Conservation (phyloP, 2,329 filamentous ascomycete genomes). For the Venturia oleaginea region DNA sequence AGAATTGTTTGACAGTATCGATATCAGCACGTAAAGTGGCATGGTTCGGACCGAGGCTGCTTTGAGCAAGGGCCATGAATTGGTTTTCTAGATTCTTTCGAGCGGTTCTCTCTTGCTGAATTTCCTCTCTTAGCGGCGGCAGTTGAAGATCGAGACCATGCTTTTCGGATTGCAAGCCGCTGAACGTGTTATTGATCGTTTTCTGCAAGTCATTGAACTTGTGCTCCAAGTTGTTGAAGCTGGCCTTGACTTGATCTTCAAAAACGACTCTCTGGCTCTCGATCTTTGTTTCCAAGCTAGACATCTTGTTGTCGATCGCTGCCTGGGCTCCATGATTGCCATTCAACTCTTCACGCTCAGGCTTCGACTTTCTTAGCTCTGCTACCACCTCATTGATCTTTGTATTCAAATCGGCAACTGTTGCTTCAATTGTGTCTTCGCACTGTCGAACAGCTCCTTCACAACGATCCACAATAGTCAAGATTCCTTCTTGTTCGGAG, state of each 20-base stretch:
- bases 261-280: background rate
- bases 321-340: background rate
- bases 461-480: background rate
- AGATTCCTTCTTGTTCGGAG: background rate
- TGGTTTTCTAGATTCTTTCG: background rate
- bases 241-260: background rate
- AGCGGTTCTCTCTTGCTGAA: background rate
- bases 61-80: background rate
- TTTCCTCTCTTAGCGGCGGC: background rate
- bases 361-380: background rate
- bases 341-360: background rate
- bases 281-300: background rate
- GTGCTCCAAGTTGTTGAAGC: background rate
- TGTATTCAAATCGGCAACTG: background rate
- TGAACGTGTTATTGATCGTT: background rate
- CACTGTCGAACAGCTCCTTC: background rate
- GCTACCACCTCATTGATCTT: background rate
- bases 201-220: background rate
- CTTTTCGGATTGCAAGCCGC: background rate
- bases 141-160: background rate
- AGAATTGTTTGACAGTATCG: background rate
- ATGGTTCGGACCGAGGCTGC: background rate
- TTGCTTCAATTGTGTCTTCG: no score
- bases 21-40: background rate
- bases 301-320: background rate